phyloP scores from a whole-genome alignment of 805 yeast species.

The Metschnikowia picachoensis region DNA sequence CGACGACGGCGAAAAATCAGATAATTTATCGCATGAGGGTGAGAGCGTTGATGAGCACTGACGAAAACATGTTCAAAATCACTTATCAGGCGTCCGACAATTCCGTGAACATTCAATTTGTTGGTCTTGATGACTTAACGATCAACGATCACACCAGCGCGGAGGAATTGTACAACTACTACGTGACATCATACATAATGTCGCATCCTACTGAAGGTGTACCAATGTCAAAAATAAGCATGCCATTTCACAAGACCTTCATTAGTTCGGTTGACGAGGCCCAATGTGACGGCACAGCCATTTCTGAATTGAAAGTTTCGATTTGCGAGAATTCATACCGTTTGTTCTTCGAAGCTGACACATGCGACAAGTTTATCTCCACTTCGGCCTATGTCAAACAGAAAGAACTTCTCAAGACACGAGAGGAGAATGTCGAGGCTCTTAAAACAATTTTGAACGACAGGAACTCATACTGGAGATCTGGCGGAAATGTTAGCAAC shows the following conservation, averaged over 20 bases:
- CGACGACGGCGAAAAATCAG: slow-evolving; percentile 80
- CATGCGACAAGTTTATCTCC: slow-evolving; percentile 77
- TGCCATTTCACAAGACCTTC: slow-evolving; percentile 71
- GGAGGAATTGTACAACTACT: slow-evolving; percentile 88
- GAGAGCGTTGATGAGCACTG: slow-evolving; percentile 69
- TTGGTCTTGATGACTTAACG: slow-evolving; percentile 85
- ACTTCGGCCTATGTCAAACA: slow-evolving; percentile 45
- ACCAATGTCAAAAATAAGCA: slow-evolving; percentile 64
- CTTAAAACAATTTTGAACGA: slow-evolving; percentile 46
- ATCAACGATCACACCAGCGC: slow-evolving; percentile 62
- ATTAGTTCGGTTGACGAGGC: slow-evolving; percentile 55
- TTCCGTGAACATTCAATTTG: slow-evolving; percentile 68
- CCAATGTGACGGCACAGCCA: slow-evolving; percentile 57
- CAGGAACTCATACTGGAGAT: slow-evolving; percentile 51
- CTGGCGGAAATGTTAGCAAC: slow-evolving; percentile 39
- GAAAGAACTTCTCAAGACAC: slow-evolving; percentile 21
- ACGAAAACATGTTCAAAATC: slow-evolving; percentile 91
- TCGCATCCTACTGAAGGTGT: slow-evolving; percentile 98
- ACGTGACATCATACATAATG: slow-evolving; percentile 87
- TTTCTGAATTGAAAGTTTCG: slow-evolving; percentile 71
- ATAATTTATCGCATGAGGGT: slow-evolving; percentile 87
- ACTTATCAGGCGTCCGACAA: slow-evolving; percentile 54
- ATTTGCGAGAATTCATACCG: slow-evolving; percentile 76
- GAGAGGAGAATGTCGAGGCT: slow-evolving; percentile 29
- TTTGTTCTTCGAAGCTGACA: slow-evolving; percentile 72